Base-by-base conservation (phyloP, 768 basidiomycete genomes). In the Trametes gibbosa region DNA sequence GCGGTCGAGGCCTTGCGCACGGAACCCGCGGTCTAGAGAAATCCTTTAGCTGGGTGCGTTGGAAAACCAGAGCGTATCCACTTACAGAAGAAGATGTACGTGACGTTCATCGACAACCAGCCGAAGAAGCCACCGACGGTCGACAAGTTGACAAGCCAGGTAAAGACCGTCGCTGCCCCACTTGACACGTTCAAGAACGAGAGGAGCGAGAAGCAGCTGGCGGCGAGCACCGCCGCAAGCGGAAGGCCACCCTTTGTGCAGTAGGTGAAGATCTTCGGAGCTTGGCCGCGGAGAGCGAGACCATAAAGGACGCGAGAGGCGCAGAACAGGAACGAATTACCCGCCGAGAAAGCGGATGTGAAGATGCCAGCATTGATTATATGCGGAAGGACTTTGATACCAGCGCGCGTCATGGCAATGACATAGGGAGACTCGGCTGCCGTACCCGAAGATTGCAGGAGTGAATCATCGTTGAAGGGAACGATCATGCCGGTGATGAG, bases 341-440 rank as follows among this genome's bases (percentile, higher is more conserved):
- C 84, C 16, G 88, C 84, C 25, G 86, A 89, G 76, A 89, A 86
- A 3, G 87, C 86, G 63, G 81, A 81, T 5, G 90, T 82, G 68
- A 92, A 81, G 66, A 92, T 76, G 54, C 76, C 78, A 12, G 83
- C 89, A 66, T 92, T 92, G 71, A 92, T 79, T 66, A 92, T 81
- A 54, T 66, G 52, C 12, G 68, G 71, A 35, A 70, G 63, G 35
- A 66, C 84, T 75, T 82, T 84, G 68, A 92, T 82, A 12, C 90
- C 88, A 0, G 89, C 86, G 40, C 81, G 78, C 45, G 74, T 79
- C 63, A 94, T 85, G 19, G 90, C 92, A 62, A 94, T 87, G 54
- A 94, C 92, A 72, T 90, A 95, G 2, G 92, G 92, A 3, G 90
- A 92, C 52, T 85, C 70, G 0, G 86, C 83, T n/a, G 90, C 91